Evolutionary conservation across 164 flowering plant genomes (phyloP).

Genomic region (Houttuynia cordata): DNA sequence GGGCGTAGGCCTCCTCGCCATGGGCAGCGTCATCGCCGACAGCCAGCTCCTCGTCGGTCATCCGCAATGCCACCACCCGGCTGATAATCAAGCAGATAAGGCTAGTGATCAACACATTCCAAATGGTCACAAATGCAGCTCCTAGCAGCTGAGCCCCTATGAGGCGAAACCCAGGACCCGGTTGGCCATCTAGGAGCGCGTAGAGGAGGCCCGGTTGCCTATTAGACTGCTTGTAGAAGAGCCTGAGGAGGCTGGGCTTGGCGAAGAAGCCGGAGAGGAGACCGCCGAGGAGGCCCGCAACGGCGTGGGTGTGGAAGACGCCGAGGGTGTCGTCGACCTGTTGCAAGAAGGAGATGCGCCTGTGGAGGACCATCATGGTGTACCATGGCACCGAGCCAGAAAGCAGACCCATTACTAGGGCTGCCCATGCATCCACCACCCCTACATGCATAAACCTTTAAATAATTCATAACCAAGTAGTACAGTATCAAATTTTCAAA

Average conservation of each 20-base stretch:
- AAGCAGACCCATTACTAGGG: constrained; percentile 37
- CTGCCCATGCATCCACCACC: constrained; percentile 51
- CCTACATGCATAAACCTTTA: constrained; percentile 28
- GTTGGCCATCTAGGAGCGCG: constrained; percentile 4
- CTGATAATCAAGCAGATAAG: constrained; percentile 34
- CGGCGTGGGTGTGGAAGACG: constrained; percentile 65
- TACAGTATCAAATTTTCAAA: too few species aligned
- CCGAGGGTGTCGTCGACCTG: constrained; percentile 58
- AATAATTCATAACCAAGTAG: neutral
- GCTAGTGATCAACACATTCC: constrained; percentile 42
- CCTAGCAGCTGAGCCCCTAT: constrained; percentile 33
- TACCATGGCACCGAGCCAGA: constrained; percentile 49
- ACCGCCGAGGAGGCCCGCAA: constrained; percentile 55
- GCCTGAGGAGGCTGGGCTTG: constrained; percentile 23
- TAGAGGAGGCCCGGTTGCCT: constrained; percentile 26
- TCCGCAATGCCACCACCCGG: constrained; percentile 32
- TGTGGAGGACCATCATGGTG: constrained; percentile 65
- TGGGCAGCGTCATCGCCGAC: constrained; percentile 41
- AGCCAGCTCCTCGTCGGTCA: constrained; percentile 35
- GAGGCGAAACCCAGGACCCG: constrained; percentile 20
- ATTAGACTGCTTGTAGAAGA: constrained; percentile 11
- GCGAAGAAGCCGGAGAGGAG: constrained; percentile 53
- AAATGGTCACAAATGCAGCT: constrained; percentile 29
- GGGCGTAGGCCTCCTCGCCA: constrained; percentile 50
- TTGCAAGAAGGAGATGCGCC: constrained; percentile 34